Evolutionary conservation across 345 rosid genomes (phyloP).

Genomic region (Laguncularia racemosa): DNA sequence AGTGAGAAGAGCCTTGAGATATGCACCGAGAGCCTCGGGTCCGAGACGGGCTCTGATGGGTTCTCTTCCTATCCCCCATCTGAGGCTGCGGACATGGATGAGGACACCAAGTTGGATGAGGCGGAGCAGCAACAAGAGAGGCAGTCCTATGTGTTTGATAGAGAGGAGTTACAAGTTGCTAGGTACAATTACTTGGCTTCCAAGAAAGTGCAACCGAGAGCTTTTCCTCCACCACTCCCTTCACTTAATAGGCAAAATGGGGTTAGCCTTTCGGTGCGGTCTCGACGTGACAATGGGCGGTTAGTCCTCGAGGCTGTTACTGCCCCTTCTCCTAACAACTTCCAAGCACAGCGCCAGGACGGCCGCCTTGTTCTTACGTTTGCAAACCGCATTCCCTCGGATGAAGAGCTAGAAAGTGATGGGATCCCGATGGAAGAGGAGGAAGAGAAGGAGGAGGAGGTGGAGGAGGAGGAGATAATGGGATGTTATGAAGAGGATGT

Average conservation of each 20-base stretch:
- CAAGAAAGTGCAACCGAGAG: slow-evolving; percentile 25
- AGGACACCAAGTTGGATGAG: slow-evolving; percentile 20
- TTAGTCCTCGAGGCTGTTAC: slow-evolving; percentile 87
- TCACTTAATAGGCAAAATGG: slow-evolving; percentile 53
- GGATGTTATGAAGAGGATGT: background rate
- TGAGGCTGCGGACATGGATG: slow-evolving; percentile 41
- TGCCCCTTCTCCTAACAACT: slow-evolving; percentile 53
- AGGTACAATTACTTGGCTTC: slow-evolving; percentile 4
- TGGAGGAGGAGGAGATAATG: background rate
- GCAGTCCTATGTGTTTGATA: background rate
- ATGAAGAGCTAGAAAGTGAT: background rate
- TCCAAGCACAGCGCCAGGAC: slow-evolving; percentile 66
- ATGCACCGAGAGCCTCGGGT: slow-evolving; percentile 98
- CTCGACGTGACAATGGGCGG: slow-evolving; percentile 78
- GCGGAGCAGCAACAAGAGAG: slow-evolving; percentile 11
- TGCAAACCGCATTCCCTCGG: slow-evolving; percentile 1
- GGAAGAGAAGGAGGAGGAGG: slow-evolving; percentile 6
- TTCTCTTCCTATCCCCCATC: slow-evolving; percentile 63
- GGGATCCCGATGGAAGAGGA: background rate
- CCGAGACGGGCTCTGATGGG: slow-evolving; percentile 89
- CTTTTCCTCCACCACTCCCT: slow-evolving; percentile 82
- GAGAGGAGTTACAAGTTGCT: background rate
- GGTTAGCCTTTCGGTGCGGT: slow-evolving; percentile 53
- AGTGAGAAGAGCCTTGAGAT: slow-evolving; percentile 74
- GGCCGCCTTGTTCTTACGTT: slow-evolving; percentile 89